Evolutionary conservation across 306 rosid species (phyloP), one percentile per base, ranked within the genome.

Genomic region (Cicer pinnatifidum): DNA sequence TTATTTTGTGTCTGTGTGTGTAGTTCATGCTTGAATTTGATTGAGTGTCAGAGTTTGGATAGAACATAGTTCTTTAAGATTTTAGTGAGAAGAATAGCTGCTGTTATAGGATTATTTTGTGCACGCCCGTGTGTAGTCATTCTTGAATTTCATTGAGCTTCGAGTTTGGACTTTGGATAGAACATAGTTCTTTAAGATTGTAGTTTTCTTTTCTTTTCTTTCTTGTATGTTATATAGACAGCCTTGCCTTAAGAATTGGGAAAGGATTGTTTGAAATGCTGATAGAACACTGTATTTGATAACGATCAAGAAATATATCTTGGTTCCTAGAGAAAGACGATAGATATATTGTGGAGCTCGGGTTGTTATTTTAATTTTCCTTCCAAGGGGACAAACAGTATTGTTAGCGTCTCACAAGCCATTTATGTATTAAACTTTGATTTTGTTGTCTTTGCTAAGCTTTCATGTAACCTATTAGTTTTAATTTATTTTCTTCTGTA

Each of bases 301-400:
- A 17, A 8, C 4, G 11, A 38, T 44, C 57, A 11, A 23, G 16
- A 23, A 52, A 62, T 52, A 15, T 66, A n/a, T 13, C 64, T 73
- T 73, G 13, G 16, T 80, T 67, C 43, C 33, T 15, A 28, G 43
- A 68, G 67, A 47, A 73, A 73, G n/a, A 47, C 6, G 63, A 51
- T 68, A 74, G 9, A 71, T 62, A 15, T 62, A 39, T 37, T 62
- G 39, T 28, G 7, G 35, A 33, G 68, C 75, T 37, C 62, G 8
- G 1, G 28, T 65, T 78, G 46, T 10, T 63, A 63, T 28, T 41
- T 38, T 47, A 9, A 20, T 9, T 60, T 52, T 6, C 43, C 15
- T 16, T 71, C 46, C 19, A 33, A 5, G 16, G 0, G 3, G 17
- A 35, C 9, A 17, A 11, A 50, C 44, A 15, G 23, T 20, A 15